Conservation (phyloP, 2,329 filamentous ascomycete species). For the Akanthomyces muscarius region DNA sequence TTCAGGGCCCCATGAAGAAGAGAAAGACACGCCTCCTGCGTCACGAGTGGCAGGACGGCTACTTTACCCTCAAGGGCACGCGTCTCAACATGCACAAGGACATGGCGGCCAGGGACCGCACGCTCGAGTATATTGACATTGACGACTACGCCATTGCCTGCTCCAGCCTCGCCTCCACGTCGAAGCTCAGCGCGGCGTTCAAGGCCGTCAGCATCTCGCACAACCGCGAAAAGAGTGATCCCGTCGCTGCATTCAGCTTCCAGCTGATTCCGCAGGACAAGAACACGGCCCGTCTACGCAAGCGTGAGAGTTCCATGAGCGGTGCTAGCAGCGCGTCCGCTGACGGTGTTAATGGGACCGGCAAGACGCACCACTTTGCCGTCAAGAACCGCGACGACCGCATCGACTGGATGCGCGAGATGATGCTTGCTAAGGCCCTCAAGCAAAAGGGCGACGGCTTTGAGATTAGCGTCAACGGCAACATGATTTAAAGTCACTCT, state of each 20-base stretch:
- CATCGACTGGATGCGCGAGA: slow-evolving; percentile 95
- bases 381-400: slow-evolving; percentile 82
- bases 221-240: slow-evolving; percentile 49
- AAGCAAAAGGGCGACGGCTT: slow-evolving; percentile 81
- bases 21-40: slow-evolving; percentile 83
- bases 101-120: slow-evolving; percentile 45
- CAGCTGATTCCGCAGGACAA: slow-evolving; percentile 72
- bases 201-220: slow-evolving; percentile 68
- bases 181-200: slow-evolving; percentile 83
- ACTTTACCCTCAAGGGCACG: slow-evolving; percentile 78
- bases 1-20: slow-evolving; percentile 91
- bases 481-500: slow-evolving; percentile 55
- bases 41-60: slow-evolving; percentile 90
- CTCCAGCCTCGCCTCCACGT: slow-evolving; percentile 67
- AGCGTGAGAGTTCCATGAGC: slow-evolving; percentile 47
- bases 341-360: slow-evolving; percentile 55
- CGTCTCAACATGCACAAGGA: slow-evolving; percentile 73
- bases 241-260: slow-evolving; percentile 72
- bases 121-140: slow-evolving; percentile 77
- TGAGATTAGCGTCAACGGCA: slow-evolving; percentile 77
- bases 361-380: slow-evolving; percentile 91
- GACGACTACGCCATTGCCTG: slow-evolving; percentile 87
- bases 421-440: slow-evolving; percentile 85
- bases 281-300: slow-evolving; percentile 50
- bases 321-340: slow-evolving; percentile 26